Percentiles rank a stretch among this genome's conserved stretches.
phyloP scores from a whole-genome alignment of 2,329 filamentous ascomycete genomes.

The Pseudohalonectria lignicola region DNA sequence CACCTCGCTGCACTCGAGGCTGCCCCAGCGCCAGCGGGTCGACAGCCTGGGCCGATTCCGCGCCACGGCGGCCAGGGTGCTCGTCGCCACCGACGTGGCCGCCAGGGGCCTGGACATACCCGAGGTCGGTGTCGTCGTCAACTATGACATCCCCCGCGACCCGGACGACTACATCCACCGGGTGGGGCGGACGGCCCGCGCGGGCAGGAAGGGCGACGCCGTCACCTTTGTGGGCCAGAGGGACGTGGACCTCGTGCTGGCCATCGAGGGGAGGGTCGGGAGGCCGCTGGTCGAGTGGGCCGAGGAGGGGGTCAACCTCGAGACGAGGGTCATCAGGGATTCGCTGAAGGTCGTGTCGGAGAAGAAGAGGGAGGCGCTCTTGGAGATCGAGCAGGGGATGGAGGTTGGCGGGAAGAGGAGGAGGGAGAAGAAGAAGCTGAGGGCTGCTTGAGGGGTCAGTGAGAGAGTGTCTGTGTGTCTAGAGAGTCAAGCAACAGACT shows the following conservation, averaged over 20 bases:
- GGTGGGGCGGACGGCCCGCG: slow-evolving; percentile 89
- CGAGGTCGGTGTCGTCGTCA: slow-evolving; percentile 79
- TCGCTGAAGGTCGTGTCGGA: slow-evolving; percentile 84
- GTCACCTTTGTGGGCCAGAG: slow-evolving; percentile 87
- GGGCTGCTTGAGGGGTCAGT: slow-evolving; percentile 10
- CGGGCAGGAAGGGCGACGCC: slow-evolving; percentile 70
- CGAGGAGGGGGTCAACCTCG: slow-evolving; percentile 90
- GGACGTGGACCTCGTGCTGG: slow-evolving; percentile 82
- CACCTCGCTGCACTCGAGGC: slow-evolving; percentile 78
- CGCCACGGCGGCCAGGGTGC: slow-evolving; percentile 74
- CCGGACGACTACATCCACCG: slow-evolving; percentile 97
- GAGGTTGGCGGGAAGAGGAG: slow-evolving; percentile 83
- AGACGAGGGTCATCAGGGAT: slow-evolving; percentile 76
- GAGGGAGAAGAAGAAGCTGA: slow-evolving; percentile 46
- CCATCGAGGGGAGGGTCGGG: slow-evolving; percentile 77
- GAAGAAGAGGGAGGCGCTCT: slow-evolving; percentile 83
- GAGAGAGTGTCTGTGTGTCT: no score
- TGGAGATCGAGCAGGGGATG: slow-evolving; percentile 85
- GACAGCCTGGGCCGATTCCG: slow-evolving; percentile 88
- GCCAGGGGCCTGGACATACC: slow-evolving; percentile 92
- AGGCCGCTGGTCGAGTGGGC: slow-evolving; percentile 71
- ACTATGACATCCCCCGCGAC: slow-evolving; percentile 93
- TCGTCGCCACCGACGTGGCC: slow-evolving; percentile 92
- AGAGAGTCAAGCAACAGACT: no score
- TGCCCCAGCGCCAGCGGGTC: slow-evolving; percentile 75